These are phyloP conservation scores for Gremmenia infestans DNA, from an alignment of 2,329 filamentous ascomycete genomes.

Conservation along the genomic window DNA sequence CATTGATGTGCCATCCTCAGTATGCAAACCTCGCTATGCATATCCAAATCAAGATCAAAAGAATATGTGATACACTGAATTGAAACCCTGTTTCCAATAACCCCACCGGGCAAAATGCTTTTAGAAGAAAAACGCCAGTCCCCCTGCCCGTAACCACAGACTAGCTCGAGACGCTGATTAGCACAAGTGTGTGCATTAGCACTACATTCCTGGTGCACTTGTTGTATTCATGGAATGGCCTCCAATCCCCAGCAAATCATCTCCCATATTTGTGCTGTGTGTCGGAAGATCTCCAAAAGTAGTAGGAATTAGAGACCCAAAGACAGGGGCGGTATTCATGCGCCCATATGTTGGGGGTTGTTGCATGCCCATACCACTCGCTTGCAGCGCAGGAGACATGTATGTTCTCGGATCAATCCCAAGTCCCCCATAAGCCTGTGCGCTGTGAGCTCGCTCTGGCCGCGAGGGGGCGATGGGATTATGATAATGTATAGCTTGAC, in stretches of 20 bases:
- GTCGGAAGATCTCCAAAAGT: not conserved
- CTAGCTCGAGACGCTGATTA: too few relatives aligned
- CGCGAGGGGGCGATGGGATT: constrained; percentile 6
- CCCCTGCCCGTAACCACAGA: not conserved
- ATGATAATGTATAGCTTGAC: constrained; percentile 5
- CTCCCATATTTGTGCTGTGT: not conserved
- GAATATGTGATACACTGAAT: not conserved
- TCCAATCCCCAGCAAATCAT: too few relatives aligned
- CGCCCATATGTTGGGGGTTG: constrained; percentile 5
- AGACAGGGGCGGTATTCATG: constrained; percentile 5
- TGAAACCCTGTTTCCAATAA: too few relatives aligned
- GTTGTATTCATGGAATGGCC: constrained; percentile 1
- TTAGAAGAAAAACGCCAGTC: not conserved
- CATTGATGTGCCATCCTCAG: not conserved
- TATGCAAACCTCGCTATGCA: constrained; percentile 13
- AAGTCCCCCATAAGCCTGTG: constrained; percentile 3
- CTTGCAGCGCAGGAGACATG: constrained; percentile 1
- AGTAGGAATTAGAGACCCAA: not conserved
- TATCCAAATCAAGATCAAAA: constrained; percentile 1
- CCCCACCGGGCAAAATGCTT: constrained; percentile 2
- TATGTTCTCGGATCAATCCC: constrained; percentile 4
- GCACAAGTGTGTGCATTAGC: not conserved
- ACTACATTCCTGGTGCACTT: constrained; percentile 3
- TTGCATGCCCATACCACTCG: constrained; percentile 3
- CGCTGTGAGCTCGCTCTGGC: constrained; percentile 5